Base-by-base conservation (phyloP, 805 yeast species). In the Scheffersomyces lignosus region DNA sequence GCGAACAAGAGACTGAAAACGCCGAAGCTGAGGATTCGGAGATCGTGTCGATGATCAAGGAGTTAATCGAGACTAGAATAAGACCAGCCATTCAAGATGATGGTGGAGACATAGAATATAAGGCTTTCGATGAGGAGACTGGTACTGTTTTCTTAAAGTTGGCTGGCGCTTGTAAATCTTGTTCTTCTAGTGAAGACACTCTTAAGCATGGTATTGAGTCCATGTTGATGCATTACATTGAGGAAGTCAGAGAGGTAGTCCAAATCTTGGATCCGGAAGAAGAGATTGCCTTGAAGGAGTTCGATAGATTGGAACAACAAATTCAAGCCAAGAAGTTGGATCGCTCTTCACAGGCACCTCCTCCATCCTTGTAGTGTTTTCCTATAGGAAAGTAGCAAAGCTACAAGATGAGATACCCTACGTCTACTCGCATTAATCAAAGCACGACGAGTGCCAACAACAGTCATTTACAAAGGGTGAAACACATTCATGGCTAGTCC, bases 11-110 rank as follows among this genome's bases (percentile, higher is more conserved):
- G 34, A 71, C 63, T 27, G 66, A 72, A 3, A 69, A 68, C 28
- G 77, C 74, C 4, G 59, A 58, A 8, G 95, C 83, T 32, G 61
- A 64, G 26, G 74, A 68, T 43, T 49, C 58, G 20, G 98, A 91
- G 62, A 78, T 88, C 2, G 84, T 88, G 29, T 80, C 86, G 20
- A 84, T 90, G 84, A 88, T 93, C 53, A 86, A 88, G 51, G 98
- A 93, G 56, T 73, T 93, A 38, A 83, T 95, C 38, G 95, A 86
- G 43, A 93, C 99, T 2, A 80, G 97, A 57, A 90, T 93, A 34
- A 81, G 96, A 55, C 99, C 99, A 1, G 96, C 98, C 1, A 89
- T 93, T 40, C 96, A 89, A 66, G 99, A 93, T 54, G 99, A 93
- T 54, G 99, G 99, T 44, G 99, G 99, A 23, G 98, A 93, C 56